Conservation (phyloP, 495 filamentous ascomycete genomes). For the Schizothecium vesticola region DNA sequence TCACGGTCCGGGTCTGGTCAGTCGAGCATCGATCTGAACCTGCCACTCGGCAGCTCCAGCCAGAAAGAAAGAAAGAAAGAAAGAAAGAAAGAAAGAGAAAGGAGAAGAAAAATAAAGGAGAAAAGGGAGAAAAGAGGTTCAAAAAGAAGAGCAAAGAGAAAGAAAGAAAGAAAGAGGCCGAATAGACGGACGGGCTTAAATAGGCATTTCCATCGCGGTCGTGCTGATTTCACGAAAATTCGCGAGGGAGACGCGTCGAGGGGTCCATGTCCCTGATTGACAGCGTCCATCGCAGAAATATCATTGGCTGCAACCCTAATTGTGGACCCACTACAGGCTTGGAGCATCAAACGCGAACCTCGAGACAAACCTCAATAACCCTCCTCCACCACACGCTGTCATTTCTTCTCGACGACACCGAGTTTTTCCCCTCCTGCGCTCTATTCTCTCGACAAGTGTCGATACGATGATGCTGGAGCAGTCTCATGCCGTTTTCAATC, state of each 20-base stretch:
- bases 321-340: background rate
- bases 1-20: background rate
- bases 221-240: slow-evolving; percentile 17
- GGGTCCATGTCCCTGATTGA: background rate
- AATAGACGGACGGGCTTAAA: slow-evolving; percentile 17
- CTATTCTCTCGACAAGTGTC: background rate
- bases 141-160: slow-evolving; percentile 41
- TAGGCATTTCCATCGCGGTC: slow-evolving; percentile 1
- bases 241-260: slow-evolving; percentile 15
- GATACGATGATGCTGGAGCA: background rate
- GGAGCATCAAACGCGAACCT: background rate
- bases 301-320: background rate
- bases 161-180: slow-evolving; percentile 37
- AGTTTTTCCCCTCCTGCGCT: background rate
- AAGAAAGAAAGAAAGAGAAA: slow-evolving; percentile 40
- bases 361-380: background rate
- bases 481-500: background rate
- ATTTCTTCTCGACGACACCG: background rate
- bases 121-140: slow-evolving; percentile 35
- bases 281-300: background rate
- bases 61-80: slow-evolving; percentile 36
- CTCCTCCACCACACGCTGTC: background rate
- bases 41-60: background rate
- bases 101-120: slow-evolving; percentile 31
- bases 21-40: background rate